These are phyloP conservation scores for Acidiella bohemica DNA, from an alignment of 495 filamentous ascomycete genomes.

Conservation along the genomic window DNA sequence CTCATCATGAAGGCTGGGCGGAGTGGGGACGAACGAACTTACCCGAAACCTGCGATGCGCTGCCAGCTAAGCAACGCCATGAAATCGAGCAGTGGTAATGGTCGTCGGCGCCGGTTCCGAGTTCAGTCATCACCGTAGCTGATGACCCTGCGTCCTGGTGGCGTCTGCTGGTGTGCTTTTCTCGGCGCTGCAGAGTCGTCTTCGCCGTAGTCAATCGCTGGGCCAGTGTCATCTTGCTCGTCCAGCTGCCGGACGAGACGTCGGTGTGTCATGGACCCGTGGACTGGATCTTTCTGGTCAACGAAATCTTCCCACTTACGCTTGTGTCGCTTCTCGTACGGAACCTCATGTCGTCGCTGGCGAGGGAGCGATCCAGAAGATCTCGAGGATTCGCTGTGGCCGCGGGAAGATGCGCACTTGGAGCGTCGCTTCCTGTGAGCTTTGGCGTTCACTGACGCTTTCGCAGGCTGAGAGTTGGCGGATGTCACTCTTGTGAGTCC, in stretches of 20 bases:
- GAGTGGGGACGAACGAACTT: no score
- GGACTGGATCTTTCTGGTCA: constrained; percentile 33
- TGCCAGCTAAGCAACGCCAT: not conserved
- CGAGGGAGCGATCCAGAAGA: constrained; percentile 19
- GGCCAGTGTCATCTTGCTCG: constrained; percentile 11
- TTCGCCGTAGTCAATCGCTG: constrained; percentile 29
- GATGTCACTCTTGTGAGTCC: not conserved
- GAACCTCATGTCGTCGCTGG: constrained; percentile 24
- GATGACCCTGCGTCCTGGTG: not conserved
- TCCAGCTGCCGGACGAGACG: constrained; percentile 26
- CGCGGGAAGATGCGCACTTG: no score
- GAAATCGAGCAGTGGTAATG: not conserved
- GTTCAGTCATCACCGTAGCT: not conserved
- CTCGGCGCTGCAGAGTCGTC: not conserved
- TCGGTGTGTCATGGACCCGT: constrained; percentile 30
- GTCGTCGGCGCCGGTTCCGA: no score
- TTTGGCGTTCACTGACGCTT: not conserved
- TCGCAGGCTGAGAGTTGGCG: not conserved
- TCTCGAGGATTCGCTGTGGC: constrained; percentile 4
- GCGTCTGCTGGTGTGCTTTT: not conserved
- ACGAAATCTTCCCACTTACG: constrained; percentile 44
- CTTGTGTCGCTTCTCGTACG: constrained; percentile 29
- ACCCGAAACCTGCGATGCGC: not conserved
- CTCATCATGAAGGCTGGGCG: constrained; percentile 10
- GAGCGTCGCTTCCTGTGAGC: no score